Evolutionary conservation across 2,329 filamentous ascomycete genomes (phyloP), one percentile per base, ranked within the genome.

Genomic region (Nigrospora oryzae): DNA sequence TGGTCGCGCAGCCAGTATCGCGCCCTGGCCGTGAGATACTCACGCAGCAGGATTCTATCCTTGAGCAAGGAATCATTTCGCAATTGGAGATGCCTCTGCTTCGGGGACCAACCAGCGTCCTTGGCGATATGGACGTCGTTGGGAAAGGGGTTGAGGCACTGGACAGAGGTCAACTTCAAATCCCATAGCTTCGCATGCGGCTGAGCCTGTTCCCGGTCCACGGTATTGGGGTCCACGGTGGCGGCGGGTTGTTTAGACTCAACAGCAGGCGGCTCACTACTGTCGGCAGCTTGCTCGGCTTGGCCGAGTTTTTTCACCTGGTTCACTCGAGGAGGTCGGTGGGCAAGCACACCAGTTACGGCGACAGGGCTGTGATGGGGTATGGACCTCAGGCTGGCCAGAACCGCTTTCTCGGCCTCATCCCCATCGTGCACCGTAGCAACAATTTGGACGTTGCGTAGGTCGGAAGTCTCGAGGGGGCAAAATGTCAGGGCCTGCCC

Each of bases 1-100:
- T 74, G 71, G 50, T 71, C 79, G 31, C 72, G 65, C 46, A 71
- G 71, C 5, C 69, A 71, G 34, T 66, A 7, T 5, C 48, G 30
- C 5, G 56, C 15, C 11, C 0, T 11, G 0, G 1, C 2, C 3
- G 44, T 70, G 4, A 84, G 72, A 51, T 72, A 69, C 19, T 79
- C 74, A n/a, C 94, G 79, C 51, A 91, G 83, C 1, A 70, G 62
- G 3, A 98, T 72, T 4, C 89, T 79, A 1, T 83, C 66, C 17
- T 79, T 77, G 5, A 96, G 69, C 16, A 75, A 66, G 8, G 67
- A 62, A 45, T 89, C 82, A 44, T 87, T 91, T 30, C 90, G 82
- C 38, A 98, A 74, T 55, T 97, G 89, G 15, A 96, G 67, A 63
- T 97, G 87, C 17, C 93, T 81, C 46, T 85, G 77, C 40, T 86